phyloP scores from a whole-genome alignment of 176 grass and related monocot genomes.

The Luzula sylvatica region DNA sequence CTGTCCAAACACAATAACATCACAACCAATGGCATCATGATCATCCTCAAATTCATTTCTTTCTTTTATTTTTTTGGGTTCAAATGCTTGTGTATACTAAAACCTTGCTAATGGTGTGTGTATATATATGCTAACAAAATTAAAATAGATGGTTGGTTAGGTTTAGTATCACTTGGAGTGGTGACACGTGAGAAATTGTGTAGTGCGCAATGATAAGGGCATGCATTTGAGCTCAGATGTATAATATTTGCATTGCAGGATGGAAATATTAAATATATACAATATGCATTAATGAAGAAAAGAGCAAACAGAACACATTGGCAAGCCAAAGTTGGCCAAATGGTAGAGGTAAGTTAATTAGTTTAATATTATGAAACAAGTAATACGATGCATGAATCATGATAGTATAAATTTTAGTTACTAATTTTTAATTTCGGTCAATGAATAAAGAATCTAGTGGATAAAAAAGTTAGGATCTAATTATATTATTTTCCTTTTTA shows the following conservation, averaged over 20 bases:
- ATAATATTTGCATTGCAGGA: neutral
- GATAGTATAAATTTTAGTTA: no score
- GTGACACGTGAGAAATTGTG: conserved; percentile 4
- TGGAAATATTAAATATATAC: neutral
- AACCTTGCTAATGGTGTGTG: neutral
- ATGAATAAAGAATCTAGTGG: no score
- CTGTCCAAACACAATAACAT: neutral
- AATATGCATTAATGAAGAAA: neutral
- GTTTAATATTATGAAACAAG: no score
- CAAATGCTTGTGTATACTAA: conserved; percentile 1
- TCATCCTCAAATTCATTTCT: neutral
- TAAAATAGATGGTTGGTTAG: conserved; percentile 2
- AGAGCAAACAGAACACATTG: neutral
- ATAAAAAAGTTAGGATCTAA: no score
- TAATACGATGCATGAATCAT: no score
- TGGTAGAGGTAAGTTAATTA: no score
- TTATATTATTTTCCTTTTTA: no score
- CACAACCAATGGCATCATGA: neutral
- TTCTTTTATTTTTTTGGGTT: neutral
- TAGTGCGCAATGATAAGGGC: conserved; percentile 7
- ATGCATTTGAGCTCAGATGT: conserved; percentile 1
- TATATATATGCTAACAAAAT: no score
- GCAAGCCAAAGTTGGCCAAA: neutral
- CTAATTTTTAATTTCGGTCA: no score
- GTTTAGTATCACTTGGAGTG: conserved; percentile 4